Evolutionary conservation across 345 rosid species (phyloP).

Genomic region (Eucalyptus albens): DNA sequence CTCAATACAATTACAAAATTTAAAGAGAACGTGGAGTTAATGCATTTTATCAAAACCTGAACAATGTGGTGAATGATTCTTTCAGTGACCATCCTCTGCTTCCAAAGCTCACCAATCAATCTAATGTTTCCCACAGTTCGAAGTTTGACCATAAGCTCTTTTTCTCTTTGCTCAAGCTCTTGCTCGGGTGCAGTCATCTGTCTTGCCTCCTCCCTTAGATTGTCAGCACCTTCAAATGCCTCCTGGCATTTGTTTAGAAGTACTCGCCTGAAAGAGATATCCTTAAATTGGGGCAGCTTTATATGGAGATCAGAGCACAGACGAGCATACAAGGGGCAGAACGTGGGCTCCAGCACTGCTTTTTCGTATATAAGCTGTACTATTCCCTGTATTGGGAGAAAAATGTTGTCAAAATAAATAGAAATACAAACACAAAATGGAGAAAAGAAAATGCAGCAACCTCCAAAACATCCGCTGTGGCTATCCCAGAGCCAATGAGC

Average conservation of each 20-base stretch:
- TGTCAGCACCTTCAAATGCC: neutral
- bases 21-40: neutral
- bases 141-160: slow-evolving; percentile 56
- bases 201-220: slow-evolving; percentile 6
- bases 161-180: slow-evolving; percentile 72
- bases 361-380: neutral
- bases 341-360: neutral
- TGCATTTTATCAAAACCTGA: slow-evolving; percentile 21
- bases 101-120: slow-evolving; percentile 83
- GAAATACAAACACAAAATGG: neutral
- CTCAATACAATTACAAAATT: neutral
- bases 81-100: slow-evolving; percentile 92
- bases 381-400: neutral
- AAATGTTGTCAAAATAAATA: neutral
- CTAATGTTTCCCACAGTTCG: slow-evolving; percentile 88
- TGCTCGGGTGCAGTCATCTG: slow-evolving; percentile 68
- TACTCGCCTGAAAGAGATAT: neutral
- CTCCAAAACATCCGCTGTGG: neutral
- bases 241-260: neutral
- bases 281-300: neutral
- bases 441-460: neutral
- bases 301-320: neutral
- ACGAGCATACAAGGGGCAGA: neutral
- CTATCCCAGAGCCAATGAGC: neutral
- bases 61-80: slow-evolving; percentile 81